Conservation (phyloP, 2,329 filamentous ascomycete species). For the Leptodontidium sp. region DNA sequence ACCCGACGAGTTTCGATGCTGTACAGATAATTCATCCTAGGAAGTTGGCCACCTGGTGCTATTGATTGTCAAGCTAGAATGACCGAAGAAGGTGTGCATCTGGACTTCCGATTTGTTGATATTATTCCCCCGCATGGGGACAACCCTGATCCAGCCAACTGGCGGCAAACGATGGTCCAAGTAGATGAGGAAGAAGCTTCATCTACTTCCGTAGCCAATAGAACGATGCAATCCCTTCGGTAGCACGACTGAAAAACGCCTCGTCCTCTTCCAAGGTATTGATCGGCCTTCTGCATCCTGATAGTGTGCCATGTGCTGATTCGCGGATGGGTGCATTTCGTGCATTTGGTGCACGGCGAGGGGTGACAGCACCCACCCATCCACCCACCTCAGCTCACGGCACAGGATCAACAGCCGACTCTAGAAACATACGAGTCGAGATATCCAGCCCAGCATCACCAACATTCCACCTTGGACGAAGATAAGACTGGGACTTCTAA, state of each 20-base stretch:
- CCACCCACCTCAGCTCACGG: not conserved
- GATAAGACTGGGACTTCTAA: constrained; percentile 3
- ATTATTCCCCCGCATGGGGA: too few species aligned
- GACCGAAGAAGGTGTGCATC: constrained; percentile 25
- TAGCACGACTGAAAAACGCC: not conserved
- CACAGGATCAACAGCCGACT: constrained; percentile 17
- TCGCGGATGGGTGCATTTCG: constrained; percentile 6
- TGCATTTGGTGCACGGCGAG: not conserved
- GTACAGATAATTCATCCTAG: not conserved
- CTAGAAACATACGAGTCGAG: constrained; percentile 1
- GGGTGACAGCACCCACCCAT: not conserved
- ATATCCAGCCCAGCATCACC: not conserved
- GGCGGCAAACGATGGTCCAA: not conserved
- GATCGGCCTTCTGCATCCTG: not conserved
- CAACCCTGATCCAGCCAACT: not conserved
- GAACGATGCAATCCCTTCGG: not conserved
- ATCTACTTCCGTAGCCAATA: not conserved
- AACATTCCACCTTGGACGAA: not conserved
- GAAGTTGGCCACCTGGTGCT: constrained; percentile 10
- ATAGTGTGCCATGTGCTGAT: constrained; percentile 1
- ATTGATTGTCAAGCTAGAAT: constrained; percentile 27
- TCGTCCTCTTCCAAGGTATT: not conserved
- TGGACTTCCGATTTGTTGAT: not conserved
- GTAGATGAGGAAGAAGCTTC: not conserved
- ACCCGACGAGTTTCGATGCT: not conserved